Base-by-base conservation (phyloP, 2,329 filamentous ascomycete species). In the Septoria linicola region DNA sequence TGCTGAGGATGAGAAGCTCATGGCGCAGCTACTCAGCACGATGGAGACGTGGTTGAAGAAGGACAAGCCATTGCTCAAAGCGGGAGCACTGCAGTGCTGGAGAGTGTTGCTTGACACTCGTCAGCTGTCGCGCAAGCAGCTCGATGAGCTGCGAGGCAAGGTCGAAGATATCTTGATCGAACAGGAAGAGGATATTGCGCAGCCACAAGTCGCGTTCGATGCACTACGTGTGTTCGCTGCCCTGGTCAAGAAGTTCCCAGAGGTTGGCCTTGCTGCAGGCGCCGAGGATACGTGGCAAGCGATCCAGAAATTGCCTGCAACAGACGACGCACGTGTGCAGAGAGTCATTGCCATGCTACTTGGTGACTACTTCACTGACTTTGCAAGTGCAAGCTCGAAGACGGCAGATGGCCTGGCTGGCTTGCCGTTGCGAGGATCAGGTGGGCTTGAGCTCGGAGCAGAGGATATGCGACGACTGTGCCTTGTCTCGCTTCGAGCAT, bases 21-120 rank as follows among this genome's bases (percentile, higher is more conserved):
- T 48, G 44, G 80, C 83, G 56, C 84, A 80, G 40, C 90, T 95
- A 65, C 72, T 93, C 31, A 73, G 73, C 0, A 78, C 91, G 37
- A 74, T 96, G 49, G 81, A 83, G 52, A 62, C 60, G 8, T 96
- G 91, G 89, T 67, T 93, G 14, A 82, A 82, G 49, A 85, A 91
- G 62, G 83, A 86, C 8, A 91, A 95, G 58, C 65, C 80, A 13
- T 76, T 85, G 0, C 80, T 96, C 20, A 77, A 84, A 42, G 82
- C 83, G 53, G 80, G 92, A 17, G 88, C 86, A 1, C 76, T 96
- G 46, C 87, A 93, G 66, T 82, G 87, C 23, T 96, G 91, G 73
- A 80, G 83, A 1, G 82, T 93, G 43, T 95, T 92, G 68, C 87
- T 96, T 51, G 87, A 93, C 53, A 80, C 79, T 3, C 75, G 74